Conservation (phyloP, 768 basidiomycete genomes). For the Paxillus ammoniavirescens region DNA sequence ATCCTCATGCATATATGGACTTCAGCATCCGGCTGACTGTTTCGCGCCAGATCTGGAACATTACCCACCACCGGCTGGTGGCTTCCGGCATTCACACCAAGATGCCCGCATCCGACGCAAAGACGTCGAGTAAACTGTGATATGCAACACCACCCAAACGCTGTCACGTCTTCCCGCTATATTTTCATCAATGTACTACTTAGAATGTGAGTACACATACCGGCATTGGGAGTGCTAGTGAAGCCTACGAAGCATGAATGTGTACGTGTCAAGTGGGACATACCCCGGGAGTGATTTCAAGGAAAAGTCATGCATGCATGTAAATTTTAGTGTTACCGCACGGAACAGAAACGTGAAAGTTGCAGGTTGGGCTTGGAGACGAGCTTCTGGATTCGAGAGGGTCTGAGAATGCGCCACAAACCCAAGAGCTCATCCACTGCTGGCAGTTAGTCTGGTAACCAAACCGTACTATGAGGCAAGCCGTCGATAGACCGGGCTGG, state of each 20-base stretch:
- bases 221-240: neutral
- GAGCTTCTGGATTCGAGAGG: too few relatives aligned
- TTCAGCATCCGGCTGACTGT: neutral
- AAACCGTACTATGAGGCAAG: too few relatives aligned
- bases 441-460: too few relatives aligned
- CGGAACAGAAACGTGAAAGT: slow-evolving; percentile 21
- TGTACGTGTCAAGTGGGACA: slow-evolving; percentile 5
- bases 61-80: slow-evolving; percentile 48
- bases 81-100: slow-evolving; percentile 56
- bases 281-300: slow-evolving; percentile 7
- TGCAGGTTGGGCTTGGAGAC: slow-evolving; percentile 1
- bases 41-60: slow-evolving; percentile 53
- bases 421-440: too few relatives aligned
- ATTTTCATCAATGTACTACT: neutral
- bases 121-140: slow-evolving; percentile 19
- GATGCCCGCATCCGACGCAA: slow-evolving; percentile 43
- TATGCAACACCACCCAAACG: neutral
- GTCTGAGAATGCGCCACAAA: neutral
- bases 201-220: slow-evolving; percentile 12
- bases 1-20: neutral
- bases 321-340: slow-evolving; percentile 5
- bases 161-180: neutral
- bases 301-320: neutral
- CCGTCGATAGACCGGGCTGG: too few relatives aligned
- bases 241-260: neutral